A percentile compares a stretch with the other conserved stretches of the same genome.
Evolutionary conservation across 2,329 filamentous ascomycete species (phyloP).

Genomic region (Xylaria arbuscula): DNA sequence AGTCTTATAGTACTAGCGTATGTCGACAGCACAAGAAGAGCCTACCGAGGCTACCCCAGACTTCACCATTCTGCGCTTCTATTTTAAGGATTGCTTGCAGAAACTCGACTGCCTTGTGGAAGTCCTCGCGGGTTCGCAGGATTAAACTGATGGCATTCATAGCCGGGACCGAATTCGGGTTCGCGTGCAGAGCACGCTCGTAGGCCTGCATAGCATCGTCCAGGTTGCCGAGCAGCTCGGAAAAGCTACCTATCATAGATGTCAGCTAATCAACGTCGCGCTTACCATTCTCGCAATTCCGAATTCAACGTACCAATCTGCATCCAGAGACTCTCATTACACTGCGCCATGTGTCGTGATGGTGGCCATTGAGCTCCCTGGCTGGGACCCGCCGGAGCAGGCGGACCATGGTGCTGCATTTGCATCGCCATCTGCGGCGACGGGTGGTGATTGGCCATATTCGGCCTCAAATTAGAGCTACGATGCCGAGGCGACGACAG

Average conservation of each 20-base stretch:
- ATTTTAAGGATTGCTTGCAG: slow-evolving; percentile 90
- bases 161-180: slow-evolving; percentile 86
- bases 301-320: slow-evolving; percentile 78
- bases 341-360: slow-evolving; percentile 77
- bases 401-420: slow-evolving; percentile 73
- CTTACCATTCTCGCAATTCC: not conserved
- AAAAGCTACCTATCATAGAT: slow-evolving; percentile 75
- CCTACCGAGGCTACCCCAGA: slow-evolving; percentile 93
- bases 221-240: slow-evolving; percentile 86
- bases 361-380: slow-evolving; percentile 69
- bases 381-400: slow-evolving; percentile 66
- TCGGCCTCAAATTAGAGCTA: slow-evolving; percentile 8
- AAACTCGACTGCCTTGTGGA: slow-evolving; percentile 93
- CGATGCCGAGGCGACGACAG: not conserved
- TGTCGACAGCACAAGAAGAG: slow-evolving; percentile 10
- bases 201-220: slow-evolving; percentile 93
- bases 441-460: slow-evolving; percentile 82
- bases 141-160: slow-evolving; percentile 96
- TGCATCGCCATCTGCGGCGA: slow-evolving; percentile 82
- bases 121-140: slow-evolving; percentile 90
- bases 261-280: slow-evolving; percentile 42
- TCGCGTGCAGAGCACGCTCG: slow-evolving; percentile 88
- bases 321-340: slow-evolving; percentile 92
- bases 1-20: slow-evolving; percentile 2
- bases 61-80: slow-evolving; percentile 89